Base-by-base conservation (phyloP, 352 stramenopile species). In the Globisporangium apiculatum region DNA sequence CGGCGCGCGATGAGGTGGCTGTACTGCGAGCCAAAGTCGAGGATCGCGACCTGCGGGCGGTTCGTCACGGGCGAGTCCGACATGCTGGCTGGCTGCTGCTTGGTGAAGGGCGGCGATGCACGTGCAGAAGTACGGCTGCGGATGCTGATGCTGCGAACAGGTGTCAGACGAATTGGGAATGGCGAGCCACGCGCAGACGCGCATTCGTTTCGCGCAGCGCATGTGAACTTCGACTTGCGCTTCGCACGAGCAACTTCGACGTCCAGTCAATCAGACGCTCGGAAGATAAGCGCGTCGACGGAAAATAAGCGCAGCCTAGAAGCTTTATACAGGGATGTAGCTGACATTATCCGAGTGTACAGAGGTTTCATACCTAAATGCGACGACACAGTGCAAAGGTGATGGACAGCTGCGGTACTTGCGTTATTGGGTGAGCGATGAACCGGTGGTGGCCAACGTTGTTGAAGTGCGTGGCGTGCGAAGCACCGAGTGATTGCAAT, bases 21-120 rank as follows among this genome's bases (percentile, higher is more conserved):
- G 84, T 99, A 99, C 79, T 99, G 97, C 55, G 93, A 98, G 42
- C 97, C 97, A 75, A 99, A 99, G 84, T 99, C 97, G 49, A 99
- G 83, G 76, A 99, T 99, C 38, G 96, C 95, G 59, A 99, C 91
- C 82, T 99, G 92, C 58, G 93, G 81, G 54, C 95, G 95, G 72
- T 96, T 86, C 47, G 82, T 91, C 72, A 94, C 84, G 51, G 83
- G 81, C 43, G 80, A 89, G 54, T 90, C 78, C 57, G 71, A 64
- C 81, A 91, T 91, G 63, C 68, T 66, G 67, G 47, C 64, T 51
- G 48, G 47, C 43, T 18, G 47, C 43, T 18, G 48, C 42, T 41
- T 70, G 45, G 5, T 50, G 41, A 38, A 47, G 31, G 31, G 17
- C 14, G 17, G 18, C 18, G 18, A 24, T 24, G 18, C 18, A 24